phyloP scores from a whole-genome alignment of 2,329 filamentous ascomycete genomes.

The Erysiphe neolycopersici region DNA sequence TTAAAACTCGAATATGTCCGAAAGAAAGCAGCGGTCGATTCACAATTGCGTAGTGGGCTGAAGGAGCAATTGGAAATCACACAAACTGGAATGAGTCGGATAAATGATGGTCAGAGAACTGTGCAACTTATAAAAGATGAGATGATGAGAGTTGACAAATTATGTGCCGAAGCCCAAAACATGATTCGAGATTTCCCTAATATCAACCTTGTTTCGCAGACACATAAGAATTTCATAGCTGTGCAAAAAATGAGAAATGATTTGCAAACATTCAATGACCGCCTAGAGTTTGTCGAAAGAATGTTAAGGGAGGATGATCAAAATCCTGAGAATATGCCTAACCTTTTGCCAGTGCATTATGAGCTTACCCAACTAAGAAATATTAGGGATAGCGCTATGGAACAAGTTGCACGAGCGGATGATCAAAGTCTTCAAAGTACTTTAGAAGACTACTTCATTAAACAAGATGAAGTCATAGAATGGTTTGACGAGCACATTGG shows the following conservation, averaged over 20 bases:
- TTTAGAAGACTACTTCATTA: conserved; percentile 67
- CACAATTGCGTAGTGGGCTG: conserved; percentile 65
- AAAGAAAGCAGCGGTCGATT: conserved; percentile 80
- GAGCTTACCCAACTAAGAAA: conserved; percentile 77
- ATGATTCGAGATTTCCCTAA: conserved; percentile 93
- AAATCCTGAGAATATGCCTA: conserved; percentile 73
- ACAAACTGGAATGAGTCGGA: conserved; percentile 70
- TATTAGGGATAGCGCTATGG: conserved; percentile 86
- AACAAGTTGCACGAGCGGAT: conserved; percentile 62
- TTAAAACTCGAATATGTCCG: conserved; percentile 82
- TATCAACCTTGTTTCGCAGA: conserved; percentile 76
- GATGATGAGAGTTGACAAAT: conserved; percentile 93
- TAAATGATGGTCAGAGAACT: conserved; percentile 73
- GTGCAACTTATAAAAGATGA: conserved; percentile 90
- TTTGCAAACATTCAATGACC: conserved; percentile 62
- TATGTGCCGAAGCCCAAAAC: conserved; percentile 89
- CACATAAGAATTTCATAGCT: conserved; percentile 85
- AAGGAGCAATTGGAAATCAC: conserved; percentile 86
- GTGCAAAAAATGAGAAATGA: conserved; percentile 84
- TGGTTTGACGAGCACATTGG: conserved; percentile 94
- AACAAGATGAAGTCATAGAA: conserved; percentile 64
- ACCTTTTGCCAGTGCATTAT: conserved; percentile 71
- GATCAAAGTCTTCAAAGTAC: conserved; percentile 55
- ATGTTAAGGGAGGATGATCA: conserved; percentile 64
- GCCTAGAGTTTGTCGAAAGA: conserved; percentile 46